Percentiles rank a stretch among this genome's conserved stretches.
Conservation (phyloP, 352 stramenopile species). For the Phytophthora pisi region DNA sequence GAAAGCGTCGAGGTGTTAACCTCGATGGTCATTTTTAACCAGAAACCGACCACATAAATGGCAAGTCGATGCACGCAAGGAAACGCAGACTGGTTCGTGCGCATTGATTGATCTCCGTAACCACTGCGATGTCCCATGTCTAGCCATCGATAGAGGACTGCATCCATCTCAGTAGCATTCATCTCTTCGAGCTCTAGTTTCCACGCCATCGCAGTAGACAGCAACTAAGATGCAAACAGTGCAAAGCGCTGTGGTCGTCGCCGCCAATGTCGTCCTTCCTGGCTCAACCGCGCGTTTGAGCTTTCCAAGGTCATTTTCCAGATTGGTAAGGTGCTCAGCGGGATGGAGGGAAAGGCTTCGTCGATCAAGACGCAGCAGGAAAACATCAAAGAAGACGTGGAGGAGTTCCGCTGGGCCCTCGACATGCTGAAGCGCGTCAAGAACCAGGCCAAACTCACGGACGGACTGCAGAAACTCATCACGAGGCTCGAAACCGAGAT, state of each 20-base stretch:
- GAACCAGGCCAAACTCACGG: background rate
- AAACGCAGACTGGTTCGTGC: too few relatives aligned
- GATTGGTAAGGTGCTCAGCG: background rate
- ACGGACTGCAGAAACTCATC: background rate
- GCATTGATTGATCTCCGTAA: too few relatives aligned
- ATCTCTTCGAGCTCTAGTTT: too few relatives aligned
- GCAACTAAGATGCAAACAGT: background rate
- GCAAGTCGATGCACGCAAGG: too few relatives aligned
- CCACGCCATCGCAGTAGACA: too few relatives aligned
- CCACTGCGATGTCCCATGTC: too few relatives aligned
- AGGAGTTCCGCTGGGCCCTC: background rate
- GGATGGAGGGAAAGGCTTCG: background rate
- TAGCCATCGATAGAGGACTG: too few relatives aligned
- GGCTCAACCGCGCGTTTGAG: constrained; percentile 2
- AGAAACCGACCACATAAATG: too few relatives aligned
- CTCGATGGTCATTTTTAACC: too few relatives aligned
- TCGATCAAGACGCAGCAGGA: background rate
- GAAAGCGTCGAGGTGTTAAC: too few relatives aligned
- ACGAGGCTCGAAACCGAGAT: background rate
- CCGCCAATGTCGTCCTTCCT: background rate
- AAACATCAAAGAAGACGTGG: background rate
- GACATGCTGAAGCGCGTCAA: background rate
- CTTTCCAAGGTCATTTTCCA: background rate
- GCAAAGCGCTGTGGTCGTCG: background rate
- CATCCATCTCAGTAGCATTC: too few relatives aligned